Evolutionary conservation across 805 yeast genomes (phyloP).

Genomic region (Osmozyma mogii): DNA sequence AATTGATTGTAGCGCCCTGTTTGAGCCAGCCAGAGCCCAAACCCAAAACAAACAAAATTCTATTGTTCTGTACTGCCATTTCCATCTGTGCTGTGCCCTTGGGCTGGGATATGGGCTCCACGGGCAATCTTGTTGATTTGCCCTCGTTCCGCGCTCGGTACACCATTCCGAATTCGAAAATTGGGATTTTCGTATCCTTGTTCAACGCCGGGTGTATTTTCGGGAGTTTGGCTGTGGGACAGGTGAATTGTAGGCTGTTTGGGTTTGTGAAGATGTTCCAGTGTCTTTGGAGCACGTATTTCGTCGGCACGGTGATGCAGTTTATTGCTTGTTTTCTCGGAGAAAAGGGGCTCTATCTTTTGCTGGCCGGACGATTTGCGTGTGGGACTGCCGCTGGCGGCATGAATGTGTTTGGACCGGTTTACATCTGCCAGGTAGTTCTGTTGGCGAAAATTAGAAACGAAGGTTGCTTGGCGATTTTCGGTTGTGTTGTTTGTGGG

Average conservation of each 20-base stretch:
- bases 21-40: not conserved
- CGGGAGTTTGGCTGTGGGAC: constrained; percentile 2
- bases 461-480: too few relatives aligned
- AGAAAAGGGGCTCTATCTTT: constrained; percentile 2
- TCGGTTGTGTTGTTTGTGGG: too few relatives aligned
- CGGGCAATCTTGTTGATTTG: constrained; percentile 6
- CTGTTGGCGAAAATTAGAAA: too few relatives aligned
- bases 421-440: constrained; percentile 6
- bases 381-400: constrained; percentile 6
- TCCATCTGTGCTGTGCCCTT: constrained; percentile 7
- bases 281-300: constrained; percentile 1
- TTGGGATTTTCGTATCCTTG: constrained; percentile 3
- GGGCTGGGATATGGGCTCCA: constrained; percentile 10
- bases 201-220: constrained; percentile 7
- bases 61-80: not conserved
- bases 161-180: constrained; percentile 2
- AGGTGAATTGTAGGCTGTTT: constrained; percentile 1
- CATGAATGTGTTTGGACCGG: constrained; percentile 8
- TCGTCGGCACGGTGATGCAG: constrained; percentile 2
- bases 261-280: constrained; percentile 5
- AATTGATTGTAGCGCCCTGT: too few relatives aligned
- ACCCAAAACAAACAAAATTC: not conserved
- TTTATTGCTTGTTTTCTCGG: constrained; percentile 1
- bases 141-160: constrained; percentile 5
- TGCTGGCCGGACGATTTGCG: constrained; percentile 2